These are phyloP conservation scores for Carallia pectinifolia DNA, from an alignment of 345 rosid species.

Conservation along the genomic window DNA sequence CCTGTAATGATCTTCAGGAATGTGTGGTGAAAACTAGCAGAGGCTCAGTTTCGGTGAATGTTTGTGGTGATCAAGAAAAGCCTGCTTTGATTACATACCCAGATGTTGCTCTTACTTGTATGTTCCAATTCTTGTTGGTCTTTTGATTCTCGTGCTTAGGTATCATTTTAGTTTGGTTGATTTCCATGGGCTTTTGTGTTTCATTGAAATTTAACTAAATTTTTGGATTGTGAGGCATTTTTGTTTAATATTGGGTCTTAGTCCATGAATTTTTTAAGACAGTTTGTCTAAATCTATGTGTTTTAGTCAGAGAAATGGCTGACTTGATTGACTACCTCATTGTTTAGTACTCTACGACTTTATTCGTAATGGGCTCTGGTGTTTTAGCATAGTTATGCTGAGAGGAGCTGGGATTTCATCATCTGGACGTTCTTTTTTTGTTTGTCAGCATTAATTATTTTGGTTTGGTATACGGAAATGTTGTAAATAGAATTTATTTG, in stretches of 20 bases:
- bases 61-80: conserved; percentile 76
- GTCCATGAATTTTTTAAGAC: not conserved
- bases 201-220: conserved; percentile 2
- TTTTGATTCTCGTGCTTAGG: not conserved
- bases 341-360: not conserved
- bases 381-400: not conserved
- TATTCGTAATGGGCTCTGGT: not conserved
- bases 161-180: not conserved
- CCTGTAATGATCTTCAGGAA: conserved; percentile 43
- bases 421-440: not conserved
- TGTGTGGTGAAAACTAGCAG: conserved; percentile 70
- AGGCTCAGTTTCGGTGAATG: conserved; percentile 67
- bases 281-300: not conserved
- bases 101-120: conserved; percentile 88
- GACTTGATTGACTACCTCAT: no score
- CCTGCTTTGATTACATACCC: conserved; percentile 86
- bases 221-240: not conserved
- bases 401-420: not conserved
- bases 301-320: not conserved
- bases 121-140: conserved; percentile 2
- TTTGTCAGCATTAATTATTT: not conserved
- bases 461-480: not conserved
- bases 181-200: conserved; percentile 1
- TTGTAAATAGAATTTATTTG: not conserved
- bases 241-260: conserved; percentile 1